A percentile compares a stretch with the other conserved stretches of the same genome.
Evolutionary conservation across 805 yeast genomes (phyloP).

Genomic region (Zygosaccharomyces pseudorouxii): DNA sequence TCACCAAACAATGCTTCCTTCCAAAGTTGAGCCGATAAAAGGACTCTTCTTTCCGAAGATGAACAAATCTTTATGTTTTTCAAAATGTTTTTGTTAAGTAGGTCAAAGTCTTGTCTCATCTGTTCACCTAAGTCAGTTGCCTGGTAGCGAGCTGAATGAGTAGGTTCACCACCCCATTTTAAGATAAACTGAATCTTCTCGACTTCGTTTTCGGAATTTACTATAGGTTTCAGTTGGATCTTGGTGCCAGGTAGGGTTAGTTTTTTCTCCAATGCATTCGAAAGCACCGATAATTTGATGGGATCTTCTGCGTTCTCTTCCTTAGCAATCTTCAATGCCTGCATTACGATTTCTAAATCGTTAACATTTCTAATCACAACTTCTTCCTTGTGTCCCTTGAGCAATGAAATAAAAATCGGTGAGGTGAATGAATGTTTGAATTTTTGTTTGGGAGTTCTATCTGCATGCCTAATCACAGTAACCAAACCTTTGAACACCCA

Average conservation of each 20-base stretch:
- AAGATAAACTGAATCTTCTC: slow-evolving; percentile 94
- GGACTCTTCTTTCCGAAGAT: slow-evolving; percentile 90
- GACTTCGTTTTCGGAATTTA: slow-evolving; percentile 62
- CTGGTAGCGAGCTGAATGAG: slow-evolving; percentile 94
- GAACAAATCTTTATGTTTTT: slow-evolving; percentile 84
- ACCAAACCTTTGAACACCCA: slow-evolving; percentile 97
- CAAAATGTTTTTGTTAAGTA: slow-evolving; percentile 78
- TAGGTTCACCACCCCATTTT: slow-evolving; percentile 99
- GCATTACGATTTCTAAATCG: slow-evolving; percentile 79
- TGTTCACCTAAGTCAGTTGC: slow-evolving; percentile 95
- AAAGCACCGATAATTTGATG: slow-evolving; percentile 67
- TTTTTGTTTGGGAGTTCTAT: slow-evolving; percentile 97
- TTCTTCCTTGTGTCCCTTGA: slow-evolving; percentile 94
- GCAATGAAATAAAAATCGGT: slow-evolving; percentile 73
- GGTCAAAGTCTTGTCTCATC: slow-evolving; percentile 82
- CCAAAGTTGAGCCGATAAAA: slow-evolving; percentile 86
- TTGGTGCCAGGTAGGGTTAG: slow-evolving; percentile 92
- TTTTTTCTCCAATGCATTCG: slow-evolving; percentile 83
- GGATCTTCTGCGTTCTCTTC: slow-evolving; percentile 76
- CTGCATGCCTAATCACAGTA: slow-evolving; percentile 92
- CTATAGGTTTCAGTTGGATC: slow-evolving; percentile 87
- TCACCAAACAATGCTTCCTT: slow-evolving; percentile 71
- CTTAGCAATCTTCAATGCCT: slow-evolving; percentile 77
- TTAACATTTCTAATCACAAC: slow-evolving; percentile 88
- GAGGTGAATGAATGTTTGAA: slow-evolving; percentile 92